These are phyloP conservation scores for Coriolopsis trogii DNA, from an alignment of 1,284 basidiomycete genomes.

Conservation along the genomic window DNA sequence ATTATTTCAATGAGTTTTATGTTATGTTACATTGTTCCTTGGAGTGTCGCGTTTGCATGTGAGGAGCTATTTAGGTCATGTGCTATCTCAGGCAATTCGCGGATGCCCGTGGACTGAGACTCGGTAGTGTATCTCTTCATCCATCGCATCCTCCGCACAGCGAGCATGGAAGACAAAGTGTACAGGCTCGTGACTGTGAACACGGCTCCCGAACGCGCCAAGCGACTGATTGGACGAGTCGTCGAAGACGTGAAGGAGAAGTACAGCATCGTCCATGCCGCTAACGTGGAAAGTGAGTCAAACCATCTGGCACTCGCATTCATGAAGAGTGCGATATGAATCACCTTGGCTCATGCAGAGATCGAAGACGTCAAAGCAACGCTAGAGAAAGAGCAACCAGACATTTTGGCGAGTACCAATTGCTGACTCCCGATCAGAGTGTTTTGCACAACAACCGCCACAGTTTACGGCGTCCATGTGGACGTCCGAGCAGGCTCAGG, in stretches of 20 bases:
- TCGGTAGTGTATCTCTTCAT: too few relatives aligned
- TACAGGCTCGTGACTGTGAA: slow-evolving; percentile 28
- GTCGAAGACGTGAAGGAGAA: slow-evolving; percentile 27
- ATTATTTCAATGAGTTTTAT: too few relatives aligned
- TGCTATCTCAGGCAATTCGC: too few relatives aligned
- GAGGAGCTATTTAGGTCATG: too few relatives aligned
- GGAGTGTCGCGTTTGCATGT: too few relatives aligned
- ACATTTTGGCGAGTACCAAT: slow-evolving; percentile 19
- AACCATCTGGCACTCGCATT: too few relatives aligned
- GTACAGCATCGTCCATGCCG: slow-evolving; percentile 23
- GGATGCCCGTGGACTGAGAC: too few relatives aligned
- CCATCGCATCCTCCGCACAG: too few relatives aligned
- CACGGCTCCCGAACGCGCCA: slow-evolving; percentile 29
- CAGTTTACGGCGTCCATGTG: slow-evolving; percentile 31
- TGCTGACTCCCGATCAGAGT: neutral
- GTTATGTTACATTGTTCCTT: too few relatives aligned
- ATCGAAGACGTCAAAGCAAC: slow-evolving; percentile 23
- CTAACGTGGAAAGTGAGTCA: slow-evolving; percentile 28
- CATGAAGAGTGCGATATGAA: too few relatives aligned
- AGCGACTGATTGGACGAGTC: slow-evolving; percentile 24
- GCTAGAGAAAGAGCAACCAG: slow-evolving; percentile 22
- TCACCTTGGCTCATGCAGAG: too few relatives aligned
- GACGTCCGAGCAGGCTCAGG: slow-evolving; percentile 26
- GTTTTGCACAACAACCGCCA: neutral
- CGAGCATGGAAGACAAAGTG: neutral